phyloP scores from a whole-genome alignment of 208 protist species.

The Crithidia expoeki region DNA sequence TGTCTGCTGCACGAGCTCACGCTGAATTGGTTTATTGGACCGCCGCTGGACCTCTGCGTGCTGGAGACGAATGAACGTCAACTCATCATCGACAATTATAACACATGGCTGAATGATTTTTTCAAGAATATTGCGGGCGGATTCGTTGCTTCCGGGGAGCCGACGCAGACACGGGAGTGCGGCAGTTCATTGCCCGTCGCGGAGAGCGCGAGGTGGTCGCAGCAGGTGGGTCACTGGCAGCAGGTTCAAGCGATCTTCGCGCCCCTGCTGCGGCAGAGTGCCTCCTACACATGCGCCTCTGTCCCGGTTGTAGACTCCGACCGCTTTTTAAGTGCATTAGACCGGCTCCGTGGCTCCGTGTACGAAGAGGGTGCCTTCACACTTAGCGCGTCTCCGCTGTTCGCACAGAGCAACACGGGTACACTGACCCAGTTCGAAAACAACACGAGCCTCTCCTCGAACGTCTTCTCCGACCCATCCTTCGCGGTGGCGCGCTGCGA shows the following conservation, averaged over 20 bases:
- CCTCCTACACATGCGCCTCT: not conserved
- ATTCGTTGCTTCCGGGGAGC: not conserved
- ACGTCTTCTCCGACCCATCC: conserved; percentile 23
- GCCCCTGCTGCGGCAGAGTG: conserved; percentile 1
- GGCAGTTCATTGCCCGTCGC: not conserved
- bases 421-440: not conserved
- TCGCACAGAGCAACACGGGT: conserved; percentile 6
- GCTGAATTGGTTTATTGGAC: conserved; percentile 14
- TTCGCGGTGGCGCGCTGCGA: conserved; percentile 1
- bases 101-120: not conserved
- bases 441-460: conserved; percentile 14
- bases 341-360: not conserved
- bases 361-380: conserved; percentile 9
- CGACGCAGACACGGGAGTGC: conserved; percentile 4
- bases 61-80: conserved; percentile 27
- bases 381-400: conserved; percentile 6
- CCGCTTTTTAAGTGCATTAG: not conserved
- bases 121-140: not conserved
- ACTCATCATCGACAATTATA: conserved; percentile 14
- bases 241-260: not conserved
- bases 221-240: conserved; percentile 11
- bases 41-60: conserved; percentile 18
- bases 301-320: not conserved
- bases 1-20: conserved; percentile 20
- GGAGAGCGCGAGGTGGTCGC: not conserved